Conservation (phyloP, 192 early-diverging fungal species). For the Mortierella antarctica region DNA sequence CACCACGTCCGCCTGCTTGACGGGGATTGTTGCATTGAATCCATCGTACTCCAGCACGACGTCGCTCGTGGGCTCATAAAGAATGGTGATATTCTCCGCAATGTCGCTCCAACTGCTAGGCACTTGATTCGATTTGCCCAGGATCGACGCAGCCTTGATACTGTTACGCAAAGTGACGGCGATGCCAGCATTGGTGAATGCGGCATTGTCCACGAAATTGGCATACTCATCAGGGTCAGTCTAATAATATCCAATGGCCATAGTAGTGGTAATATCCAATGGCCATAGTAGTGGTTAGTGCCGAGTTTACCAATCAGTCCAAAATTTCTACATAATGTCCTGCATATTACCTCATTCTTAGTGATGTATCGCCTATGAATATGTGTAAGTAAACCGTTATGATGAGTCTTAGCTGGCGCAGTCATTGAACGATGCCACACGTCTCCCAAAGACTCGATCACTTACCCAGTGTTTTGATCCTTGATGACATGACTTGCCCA, state of each 20-base stretch:
- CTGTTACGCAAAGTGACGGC: conserved; percentile 44
- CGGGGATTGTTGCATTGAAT: conserved; percentile 48
- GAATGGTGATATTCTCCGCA: conserved; percentile 36
- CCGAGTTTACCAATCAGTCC: no score
- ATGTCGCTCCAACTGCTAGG: conserved; percentile 43
- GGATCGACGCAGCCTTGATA: conserved; percentile 34
- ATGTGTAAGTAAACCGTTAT: not conserved
- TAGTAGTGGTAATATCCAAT: no score
- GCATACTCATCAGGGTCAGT: conserved; percentile 53
- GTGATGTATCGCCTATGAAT: conserved; percentile 11
- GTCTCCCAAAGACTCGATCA: not conserved
- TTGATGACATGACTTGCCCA: conserved; percentile 50
- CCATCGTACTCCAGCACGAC: conserved; percentile 49
- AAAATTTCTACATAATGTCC: no score
- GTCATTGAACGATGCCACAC: not conserved
- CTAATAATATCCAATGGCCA: conserved; percentile 2
- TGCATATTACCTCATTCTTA: conserved; percentile 10
- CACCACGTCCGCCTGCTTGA: conserved; percentile 52
- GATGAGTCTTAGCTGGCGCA: not conserved
- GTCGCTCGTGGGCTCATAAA: conserved; percentile 31
- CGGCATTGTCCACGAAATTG: conserved; percentile 40
- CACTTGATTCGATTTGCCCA: conserved; percentile 17
- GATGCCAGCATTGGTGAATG: conserved; percentile 43
- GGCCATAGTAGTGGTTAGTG: no score
- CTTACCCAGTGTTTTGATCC: conserved; percentile 39